Base-by-base conservation (phyloP, 345 rosid species). In the Sonneratia alba region DNA sequence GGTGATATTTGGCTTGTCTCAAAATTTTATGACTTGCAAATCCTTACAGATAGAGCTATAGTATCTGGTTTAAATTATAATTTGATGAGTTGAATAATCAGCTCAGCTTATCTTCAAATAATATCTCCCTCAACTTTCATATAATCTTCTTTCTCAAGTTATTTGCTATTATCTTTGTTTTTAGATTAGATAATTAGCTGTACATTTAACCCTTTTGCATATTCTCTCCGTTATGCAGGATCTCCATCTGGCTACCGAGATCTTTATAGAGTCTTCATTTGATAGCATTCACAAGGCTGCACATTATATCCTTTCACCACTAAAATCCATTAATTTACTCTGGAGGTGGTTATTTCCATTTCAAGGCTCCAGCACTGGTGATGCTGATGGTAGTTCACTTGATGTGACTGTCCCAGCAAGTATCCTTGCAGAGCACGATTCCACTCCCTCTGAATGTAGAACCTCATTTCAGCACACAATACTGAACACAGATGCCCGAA, bases 171-270 rank as follows among this genome's bases (percentile, higher is more conserved):
- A 7, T 19, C 22, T 15, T 19, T 16, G 57, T 53, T 53, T 53
- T 53, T 3, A 4, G 6, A 24, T 66, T 37, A 27, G 49, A 36
- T 42, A 53, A 64, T 42, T 27, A 27, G 69, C 47, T 32, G 49
- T 55, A 45, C 11, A 15, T 53, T 18, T 6, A 53, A 15, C n/a
- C 16, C 22, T 24, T 9, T 59, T n/a, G 7, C 64, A 24, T 59
- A 11, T 11, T 42, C 59, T 38, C 36, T 42, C 42, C 38, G 18
- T 55, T 53, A 27, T 56, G 47, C 90, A 95, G 97, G 99, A 92
- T 83, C 96, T 92, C 82, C 96, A 95, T 79, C 86, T 95, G 48
- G 99, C 86, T 53, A 90, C 92, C 53, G 99, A 95, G 85, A 87
- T 95, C 42, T 70, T 76, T 78, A 95, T 92, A 75, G 99, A 92